Conservation (phyloP, 1,139 yeast species). For the Saccharomycopsis crataegensis region DNA sequence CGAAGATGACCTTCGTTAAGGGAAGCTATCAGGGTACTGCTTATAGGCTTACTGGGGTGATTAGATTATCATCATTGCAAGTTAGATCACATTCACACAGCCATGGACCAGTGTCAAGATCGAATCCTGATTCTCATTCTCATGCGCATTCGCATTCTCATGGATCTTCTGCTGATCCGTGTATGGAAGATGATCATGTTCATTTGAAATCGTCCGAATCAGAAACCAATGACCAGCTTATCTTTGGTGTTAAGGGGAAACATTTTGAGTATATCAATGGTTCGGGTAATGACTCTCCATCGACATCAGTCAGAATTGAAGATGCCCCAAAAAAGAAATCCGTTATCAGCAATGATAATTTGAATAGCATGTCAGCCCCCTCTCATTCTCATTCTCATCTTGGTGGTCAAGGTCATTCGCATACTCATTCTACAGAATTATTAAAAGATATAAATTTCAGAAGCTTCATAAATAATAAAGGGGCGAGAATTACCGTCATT, state of each 20-base stretch:
- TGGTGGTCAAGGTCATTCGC: slow-evolving; percentile 28
- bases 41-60: too few species aligned
- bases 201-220: slow-evolving; percentile 34
- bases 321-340: not conserved
- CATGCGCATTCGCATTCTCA: slow-evolving; percentile 23
- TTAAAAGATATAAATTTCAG: slow-evolving; percentile 20
- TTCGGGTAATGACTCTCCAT: slow-evolving; percentile 19
- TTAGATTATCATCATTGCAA: too few species aligned
- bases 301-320: slow-evolving; percentile 5
- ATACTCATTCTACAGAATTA: slow-evolving; percentile 30
- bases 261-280: slow-evolving; percentile 17
- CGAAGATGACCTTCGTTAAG: too few species aligned
- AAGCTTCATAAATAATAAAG: slow-evolving; percentile 47
- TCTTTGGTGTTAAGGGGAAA: slow-evolving; percentile 24
- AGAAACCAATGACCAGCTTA: slow-evolving; percentile 30
- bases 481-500: slow-evolving; percentile 87
- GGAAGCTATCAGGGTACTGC: too few species aligned
- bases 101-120: not conserved
- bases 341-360: not conserved
- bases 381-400: slow-evolving; percentile 28
- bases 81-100: too few species aligned
- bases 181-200: slow-evolving; percentile 29
- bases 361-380: not conserved
- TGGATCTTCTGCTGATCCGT: not conserved
- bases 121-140: slow-evolving; percentile 24